phyloP scores from a whole-genome alignment of 2,329 filamentous ascomycete species.

The Xylaria hypoxylon region DNA sequence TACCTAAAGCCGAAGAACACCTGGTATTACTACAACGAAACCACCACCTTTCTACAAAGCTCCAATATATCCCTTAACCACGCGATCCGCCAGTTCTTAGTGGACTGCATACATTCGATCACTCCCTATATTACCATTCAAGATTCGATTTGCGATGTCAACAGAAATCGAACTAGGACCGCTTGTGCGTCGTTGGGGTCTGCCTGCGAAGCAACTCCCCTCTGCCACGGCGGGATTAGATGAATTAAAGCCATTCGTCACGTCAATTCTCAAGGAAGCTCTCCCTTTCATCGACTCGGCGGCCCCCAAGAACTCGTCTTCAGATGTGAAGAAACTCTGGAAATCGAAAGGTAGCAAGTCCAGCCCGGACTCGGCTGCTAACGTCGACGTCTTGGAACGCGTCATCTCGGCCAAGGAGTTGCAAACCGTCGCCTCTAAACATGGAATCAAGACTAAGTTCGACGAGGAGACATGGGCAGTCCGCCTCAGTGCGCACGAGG shows the following conservation, averaged over 20 bases:
- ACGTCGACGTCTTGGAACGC: conserved; percentile 66
- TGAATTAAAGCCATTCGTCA: conserved; percentile 64
- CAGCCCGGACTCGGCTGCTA: conserved; percentile 61
- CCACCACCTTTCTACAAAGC: background rate
- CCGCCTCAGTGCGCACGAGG: conserved; percentile 70
- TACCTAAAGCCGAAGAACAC: background rate
- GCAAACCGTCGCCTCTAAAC: conserved; percentile 49
- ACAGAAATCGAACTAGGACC: conserved; percentile 55
- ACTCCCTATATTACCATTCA: background rate
- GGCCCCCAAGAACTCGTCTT: conserved; percentile 55
- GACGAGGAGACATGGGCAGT: conserved; percentile 71
- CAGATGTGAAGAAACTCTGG: conserved; percentile 60
- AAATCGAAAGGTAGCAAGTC: conserved; percentile 62
- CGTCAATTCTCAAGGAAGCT: conserved; percentile 67
- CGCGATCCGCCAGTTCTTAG: background rate
- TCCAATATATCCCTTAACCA: conserved; percentile 2
- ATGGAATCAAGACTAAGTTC: conserved; percentile 31
- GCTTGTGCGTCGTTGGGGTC: conserved; percentile 65
- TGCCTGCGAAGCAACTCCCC: conserved; percentile 62
- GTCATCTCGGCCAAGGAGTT: conserved; percentile 60
- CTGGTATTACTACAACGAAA: conserved; percentile 6
- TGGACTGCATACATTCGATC: background rate
- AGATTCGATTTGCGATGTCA: conserved; percentile 37
- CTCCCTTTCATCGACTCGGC: conserved; percentile 68
- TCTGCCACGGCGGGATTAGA: conserved; percentile 53